Base-by-base conservation (phyloP, 306 rosid genomes). In the Spatholobus suberectus region DNA sequence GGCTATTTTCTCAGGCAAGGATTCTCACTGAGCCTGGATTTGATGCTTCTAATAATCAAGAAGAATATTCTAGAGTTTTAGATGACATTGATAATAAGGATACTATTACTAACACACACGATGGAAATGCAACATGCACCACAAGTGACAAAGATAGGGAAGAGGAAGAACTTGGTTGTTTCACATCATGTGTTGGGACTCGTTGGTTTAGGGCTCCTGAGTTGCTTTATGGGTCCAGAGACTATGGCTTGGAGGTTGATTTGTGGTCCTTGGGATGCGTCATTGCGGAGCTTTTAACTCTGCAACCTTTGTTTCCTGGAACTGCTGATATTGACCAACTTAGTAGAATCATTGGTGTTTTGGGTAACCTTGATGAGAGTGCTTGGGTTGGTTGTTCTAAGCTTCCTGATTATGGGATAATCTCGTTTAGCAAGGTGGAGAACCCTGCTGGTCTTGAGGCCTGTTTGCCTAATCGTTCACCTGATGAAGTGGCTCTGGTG, bases 161-260 rank as follows among this genome's bases (percentile, higher is more conserved):
- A 85, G 85, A 26, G 74, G 97, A 80, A 51, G 86, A 84, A 73
- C 84, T 59, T 14, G 95, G 91, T 52, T 59, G 87, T 80, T 86
- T 96, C 73, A 96, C 98, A 5, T 91, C 99, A 5, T 96, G 98
- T 21, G 97, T 96, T 3, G 99, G 99, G 61, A 96, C 98, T 76
- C 97, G 99, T 23, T 96, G 99, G 99, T 96, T 89, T 77, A 87
- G 98, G 84, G 94, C 98, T 34, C 99, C 99, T 5, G 99, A 96
- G 85, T 84, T 96, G 67, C 98, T 96, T 80, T 96, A 90, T 13
- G 98, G 99, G 49, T 91, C 97, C 54, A 83, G 80, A 3, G 81
- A 86, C 78, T 96, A 96, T 32, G 93, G 98, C 79, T 79, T 91
- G 58, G 98, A 92, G 90, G 77, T 94, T 66, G 99, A 96, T 86